Percentiles rank a stretch among this genome's conserved stretches.
phyloP scores from a whole-genome alignment of 495 filamentous ascomycete genomes.

The Talaromyces liani region DNA sequence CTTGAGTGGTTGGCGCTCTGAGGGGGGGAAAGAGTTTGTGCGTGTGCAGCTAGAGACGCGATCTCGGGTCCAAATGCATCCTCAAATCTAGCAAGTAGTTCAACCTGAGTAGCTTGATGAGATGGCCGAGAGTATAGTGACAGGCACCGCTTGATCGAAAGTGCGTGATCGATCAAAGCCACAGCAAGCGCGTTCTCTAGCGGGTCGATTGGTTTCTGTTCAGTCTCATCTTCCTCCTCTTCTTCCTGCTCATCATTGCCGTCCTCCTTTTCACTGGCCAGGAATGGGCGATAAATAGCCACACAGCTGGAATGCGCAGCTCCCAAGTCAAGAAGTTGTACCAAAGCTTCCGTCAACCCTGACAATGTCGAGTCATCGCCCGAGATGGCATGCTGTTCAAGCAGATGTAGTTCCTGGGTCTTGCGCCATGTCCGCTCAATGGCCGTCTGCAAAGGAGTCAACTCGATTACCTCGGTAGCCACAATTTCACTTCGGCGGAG shows the following conservation, averaged over 20 bases:
- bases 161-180: constrained; percentile 82
- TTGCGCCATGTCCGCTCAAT: constrained; percentile 88
- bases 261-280: constrained; percentile 47
- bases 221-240: constrained; percentile 32
- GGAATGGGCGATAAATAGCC: constrained; percentile 63
- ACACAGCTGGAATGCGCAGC: constrained; percentile 60
- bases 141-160: constrained; percentile 77
- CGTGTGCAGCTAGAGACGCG: constrained; percentile 20
- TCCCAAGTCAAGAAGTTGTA: constrained; percentile 59
- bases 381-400: constrained; percentile 69
- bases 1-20: constrained; percentile 19
- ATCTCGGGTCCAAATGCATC: constrained; percentile 43
- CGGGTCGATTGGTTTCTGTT: constrained; percentile 42
- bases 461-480: constrained; percentile 49
- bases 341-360: constrained; percentile 63
- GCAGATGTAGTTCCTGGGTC: constrained; percentile 68
- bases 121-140: constrained; percentile 54
- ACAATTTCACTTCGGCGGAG: constrained; percentile 82
- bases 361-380: constrained; percentile 61
- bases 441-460: constrained; percentile 76
- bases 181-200: constrained; percentile 79
- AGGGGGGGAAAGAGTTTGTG: constrained; percentile 19
- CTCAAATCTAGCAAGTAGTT: constrained; percentile 43
- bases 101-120: constrained; percentile 50
- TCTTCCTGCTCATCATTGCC: constrained; percentile 34